Evolutionary conservation across 2,329 filamentous ascomycete genomes (phyloP), one percentile per base, ranked within the genome.

Genomic region (Cladosporium sp.): DNA sequence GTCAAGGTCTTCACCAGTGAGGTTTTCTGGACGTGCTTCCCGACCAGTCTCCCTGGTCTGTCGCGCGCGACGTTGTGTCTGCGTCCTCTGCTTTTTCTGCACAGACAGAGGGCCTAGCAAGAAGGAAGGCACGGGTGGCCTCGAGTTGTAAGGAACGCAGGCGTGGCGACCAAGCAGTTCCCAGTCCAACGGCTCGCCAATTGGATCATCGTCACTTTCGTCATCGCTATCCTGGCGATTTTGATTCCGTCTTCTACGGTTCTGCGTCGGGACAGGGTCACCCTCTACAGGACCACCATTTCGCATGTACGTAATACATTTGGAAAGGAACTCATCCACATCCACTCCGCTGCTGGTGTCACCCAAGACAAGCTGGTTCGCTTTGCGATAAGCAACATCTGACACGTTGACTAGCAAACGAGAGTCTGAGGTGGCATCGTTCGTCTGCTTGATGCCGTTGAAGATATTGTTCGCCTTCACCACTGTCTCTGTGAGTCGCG

Each of bases 381-480:
- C 85, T 66, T 89, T 90, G 61, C 87, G 88, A 62, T 86, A 85
- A 0, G 87, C 85, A 4, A 95, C 71, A 58, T 96, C 90, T 4
- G 88, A 87, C 1, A 88, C 84, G 58, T 80, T 84, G 45, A 95
- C 86, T 3, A 97, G 78, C 22, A 95, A 77, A n/a, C 87, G 83
- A 0, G 92, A 90, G 67, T 98, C 93, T 56, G 95, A 85, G 1
- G 87, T 88, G 1, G 93, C 93, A 67, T 97, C 93, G 2, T 85
- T 83, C 0, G 93, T 95, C 72, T 96, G 91, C 63, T 79, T 68
- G 19, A 97, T 74, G 1, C 83, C 82, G 9, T 85, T 76, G 54
- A 80, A 74, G 13, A 95, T 74, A 1, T 83, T 82, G 19, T 77
- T 76, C 1, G 67, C 66, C n/a, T 58, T 53, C 33, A 61, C 55